Evolutionary conservation across 495 filamentous ascomycete genomes (phyloP).

Genomic region (Aspergillus nidulans): DNA sequence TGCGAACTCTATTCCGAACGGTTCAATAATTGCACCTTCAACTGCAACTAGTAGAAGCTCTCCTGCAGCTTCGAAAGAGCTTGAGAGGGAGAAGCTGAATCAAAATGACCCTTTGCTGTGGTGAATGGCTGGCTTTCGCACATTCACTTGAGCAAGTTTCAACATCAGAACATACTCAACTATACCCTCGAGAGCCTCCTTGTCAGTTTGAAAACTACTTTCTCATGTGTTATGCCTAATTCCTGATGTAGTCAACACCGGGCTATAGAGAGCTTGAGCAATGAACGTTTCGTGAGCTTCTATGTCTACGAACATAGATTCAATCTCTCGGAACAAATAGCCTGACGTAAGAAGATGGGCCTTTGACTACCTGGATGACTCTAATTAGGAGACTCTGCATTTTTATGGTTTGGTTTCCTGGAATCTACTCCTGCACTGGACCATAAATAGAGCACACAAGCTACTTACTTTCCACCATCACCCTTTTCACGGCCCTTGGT

Average conservation of each 20-base stretch:
- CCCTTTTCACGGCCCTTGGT: background rate
- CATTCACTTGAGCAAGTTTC: constrained; percentile 1
- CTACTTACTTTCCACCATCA: background rate
- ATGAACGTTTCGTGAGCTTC: background rate
- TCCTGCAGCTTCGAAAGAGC: too few species aligned
- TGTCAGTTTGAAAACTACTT: background rate
- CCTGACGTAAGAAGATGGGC: too few species aligned
- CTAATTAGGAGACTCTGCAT: too few species aligned
- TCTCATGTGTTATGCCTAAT: background rate
- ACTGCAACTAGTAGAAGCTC: too few species aligned
- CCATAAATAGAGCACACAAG: background rate
- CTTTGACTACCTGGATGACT: too few species aligned
- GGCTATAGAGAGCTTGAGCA: too few species aligned
- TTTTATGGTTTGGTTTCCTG: too few species aligned
- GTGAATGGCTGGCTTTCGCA: constrained; percentile 3
- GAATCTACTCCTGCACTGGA: background rate
- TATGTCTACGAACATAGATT: too few species aligned
- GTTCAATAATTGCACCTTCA: too few species aligned
- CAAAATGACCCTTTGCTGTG: background rate
- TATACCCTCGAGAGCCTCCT: background rate
- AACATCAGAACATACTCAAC: background rate
- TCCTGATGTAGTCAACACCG: background rate
- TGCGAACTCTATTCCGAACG: background rate
- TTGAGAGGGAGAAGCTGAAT: background rate
- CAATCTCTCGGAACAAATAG: too few species aligned